phyloP scores from a whole-genome alignment of 495 filamentous ascomycete species.

The Glonium stellatum region DNA sequence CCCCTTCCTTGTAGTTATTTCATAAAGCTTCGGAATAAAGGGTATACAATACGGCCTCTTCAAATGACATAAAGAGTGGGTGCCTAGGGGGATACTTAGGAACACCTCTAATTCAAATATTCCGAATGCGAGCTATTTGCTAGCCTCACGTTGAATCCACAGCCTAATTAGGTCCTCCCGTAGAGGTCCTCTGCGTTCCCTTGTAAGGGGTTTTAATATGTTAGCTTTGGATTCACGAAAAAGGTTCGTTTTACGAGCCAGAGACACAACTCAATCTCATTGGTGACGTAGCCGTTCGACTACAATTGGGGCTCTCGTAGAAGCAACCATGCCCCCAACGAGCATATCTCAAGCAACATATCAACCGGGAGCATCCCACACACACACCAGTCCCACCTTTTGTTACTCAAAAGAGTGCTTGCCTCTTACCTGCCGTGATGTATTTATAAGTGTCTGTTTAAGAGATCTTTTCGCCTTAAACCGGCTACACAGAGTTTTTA shows the following conservation, averaged over 20 bases:
- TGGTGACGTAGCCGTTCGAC: background rate
- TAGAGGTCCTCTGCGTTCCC: background rate
- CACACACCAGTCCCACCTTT: background rate
- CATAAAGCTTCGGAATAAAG: no score
- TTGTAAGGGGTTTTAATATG: background rate
- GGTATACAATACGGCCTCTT: no score
- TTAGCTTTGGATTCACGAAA: background rate
- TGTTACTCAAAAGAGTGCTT: background rate
- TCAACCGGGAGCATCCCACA: background rate
- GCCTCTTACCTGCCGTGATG: background rate
- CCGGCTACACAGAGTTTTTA: background rate
- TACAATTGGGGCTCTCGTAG: background rate
- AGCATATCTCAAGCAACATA: background rate
- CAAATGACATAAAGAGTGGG: background rate
- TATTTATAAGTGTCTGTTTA: background rate
- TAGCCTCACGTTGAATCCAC: background rate
- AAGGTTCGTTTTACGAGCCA: conserved; percentile 1
- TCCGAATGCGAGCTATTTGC: background rate
- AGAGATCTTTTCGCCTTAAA: background rate
- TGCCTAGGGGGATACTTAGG: background rate
- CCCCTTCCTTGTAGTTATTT: no score
- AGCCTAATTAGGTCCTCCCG: background rate
- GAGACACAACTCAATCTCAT: background rate
- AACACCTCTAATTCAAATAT: conserved; percentile 2
- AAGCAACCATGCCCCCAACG: background rate